Evolutionary conservation across 2,329 filamentous ascomycete genomes (phyloP).

Genomic region (Trichophyton mentagrophytes): DNA sequence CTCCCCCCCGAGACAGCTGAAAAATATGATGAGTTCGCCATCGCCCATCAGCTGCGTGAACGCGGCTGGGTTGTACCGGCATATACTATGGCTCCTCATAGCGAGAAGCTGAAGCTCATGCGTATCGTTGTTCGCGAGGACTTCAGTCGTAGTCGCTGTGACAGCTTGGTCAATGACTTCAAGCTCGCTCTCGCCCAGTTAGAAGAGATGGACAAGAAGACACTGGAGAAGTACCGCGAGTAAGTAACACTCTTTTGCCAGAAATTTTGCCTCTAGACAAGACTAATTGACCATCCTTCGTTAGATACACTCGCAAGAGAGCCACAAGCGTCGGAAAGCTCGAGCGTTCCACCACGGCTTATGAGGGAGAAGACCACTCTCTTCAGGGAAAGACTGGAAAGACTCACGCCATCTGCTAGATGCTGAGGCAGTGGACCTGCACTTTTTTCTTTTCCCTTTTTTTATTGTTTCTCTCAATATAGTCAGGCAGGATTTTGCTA

Average conservation of each 20-base stretch:
- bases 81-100: constrained; percentile 92
- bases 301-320: constrained; percentile 42
- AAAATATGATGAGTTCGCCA: constrained; percentile 58
- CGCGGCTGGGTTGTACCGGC: constrained; percentile 89
- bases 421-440: no score
- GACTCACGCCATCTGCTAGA: constrained; percentile 72
- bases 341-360: constrained; percentile 40
- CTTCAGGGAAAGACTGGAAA: constrained; percentile 84
- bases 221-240: constrained; percentile 55
- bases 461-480: no score
- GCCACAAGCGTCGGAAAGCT: constrained; percentile 41
- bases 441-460: no score
- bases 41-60: constrained; percentile 74
- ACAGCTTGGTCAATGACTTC: constrained; percentile 65
- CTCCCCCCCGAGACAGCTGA: constrained; percentile 46
- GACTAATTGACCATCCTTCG: not conserved
- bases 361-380: constrained; percentile 66
- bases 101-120: constrained; percentile 74
- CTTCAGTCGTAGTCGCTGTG: constrained; percentile 70
- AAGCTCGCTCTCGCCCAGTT: constrained; percentile 62
- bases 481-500: no score
- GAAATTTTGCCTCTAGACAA: not conserved
- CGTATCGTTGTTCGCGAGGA: constrained; percentile 87
- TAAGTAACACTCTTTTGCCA: constrained; percentile 30
- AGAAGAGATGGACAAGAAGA: constrained; percentile 59